Evolutionary conservation across 805 yeast genomes (phyloP), one percentile per base, ranked within the genome.

Genomic region (Ogataea dorogensis): DNA sequence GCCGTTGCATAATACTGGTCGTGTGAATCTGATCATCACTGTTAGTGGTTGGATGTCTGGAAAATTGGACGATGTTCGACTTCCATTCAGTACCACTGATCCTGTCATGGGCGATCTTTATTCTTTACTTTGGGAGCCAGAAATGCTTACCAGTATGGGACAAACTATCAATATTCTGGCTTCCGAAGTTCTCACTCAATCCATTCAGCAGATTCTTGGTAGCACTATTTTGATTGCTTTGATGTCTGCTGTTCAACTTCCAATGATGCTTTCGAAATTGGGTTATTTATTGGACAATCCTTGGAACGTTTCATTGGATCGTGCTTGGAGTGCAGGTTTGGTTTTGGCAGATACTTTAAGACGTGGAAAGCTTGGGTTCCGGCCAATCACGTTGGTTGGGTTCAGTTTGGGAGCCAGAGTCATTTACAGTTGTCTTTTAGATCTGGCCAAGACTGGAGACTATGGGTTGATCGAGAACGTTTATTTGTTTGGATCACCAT

Each of bases 31-130:
- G 47, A 83, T 91, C 36, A 63, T 93, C 13, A 89, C 97, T 2
- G 88, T 94, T 0, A 79, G 94, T 34, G 99, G 99, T 1, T 93
- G 99, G 99, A 88, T 93, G 91, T 82, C 81, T 36, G 94, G 96
- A 58, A 82, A 80, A 41, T 77, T 80, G 51, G 99, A 93, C 77
- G 99, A 93, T 71, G 91, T 93, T 14, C 72, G 99, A 55, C 71
- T 93, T 44, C 98, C 98, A 2, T 93, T 89, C 56, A 85, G 96
- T 1, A 93, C 98, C 0, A 85, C 93, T 7, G 98, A 94, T 55
- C 98, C 98, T 0, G 86, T 91, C 0, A 88, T 91, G 91, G 99
- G 99, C 12, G 99, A 93, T 58, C 64, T 93, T 48, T 86, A 83
- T 51, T 87, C 98, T 0, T 68, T 93, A 6, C 65, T 86, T 31